A percentile compares a stretch with the other conserved stretches of the same genome.
Conservation (phyloP, 495 filamentous ascomycete genomes). For the Hyphodiscus hymeniophilus region DNA sequence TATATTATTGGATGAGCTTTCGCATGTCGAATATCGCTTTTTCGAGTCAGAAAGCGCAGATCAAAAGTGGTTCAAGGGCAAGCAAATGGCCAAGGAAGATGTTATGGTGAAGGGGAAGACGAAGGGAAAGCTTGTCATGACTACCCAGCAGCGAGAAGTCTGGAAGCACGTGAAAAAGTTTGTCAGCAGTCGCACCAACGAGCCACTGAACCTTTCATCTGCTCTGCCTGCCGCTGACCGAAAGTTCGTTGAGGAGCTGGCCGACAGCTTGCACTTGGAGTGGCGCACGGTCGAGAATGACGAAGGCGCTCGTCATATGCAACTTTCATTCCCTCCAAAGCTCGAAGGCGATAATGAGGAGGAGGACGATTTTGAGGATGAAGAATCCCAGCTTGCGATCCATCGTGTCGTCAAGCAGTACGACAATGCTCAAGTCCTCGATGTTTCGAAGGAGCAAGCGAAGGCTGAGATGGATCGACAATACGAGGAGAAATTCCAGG, state of each 20-base stretch:
- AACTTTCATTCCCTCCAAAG: slow-evolving; percentile 58
- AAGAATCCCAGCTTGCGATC: slow-evolving; percentile 77
- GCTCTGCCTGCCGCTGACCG: slow-evolving; percentile 78
- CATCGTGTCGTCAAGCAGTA: slow-evolving; percentile 79
- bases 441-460: slow-evolving; percentile 69
- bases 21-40: slow-evolving; percentile 77
- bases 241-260: slow-evolving; percentile 83
- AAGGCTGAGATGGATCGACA: slow-evolving; percentile 67
- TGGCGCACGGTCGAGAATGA: slow-evolving; percentile 78
- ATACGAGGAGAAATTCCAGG: slow-evolving; percentile 78
- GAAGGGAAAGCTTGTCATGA: slow-evolving; percentile 62
- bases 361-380: slow-evolving; percentile 61
- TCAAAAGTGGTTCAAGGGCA: slow-evolving; percentile 83
- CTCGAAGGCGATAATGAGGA: slow-evolving; percentile 45
- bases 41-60: slow-evolving; percentile 89
- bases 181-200: slow-evolving; percentile 50
- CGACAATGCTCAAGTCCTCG: slow-evolving; percentile 78
- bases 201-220: slow-evolving; percentile 60
- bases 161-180: slow-evolving; percentile 78
- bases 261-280: slow-evolving; percentile 68
- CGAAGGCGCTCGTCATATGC: slow-evolving; percentile 69
- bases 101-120: slow-evolving; percentile 50
- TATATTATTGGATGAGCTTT: slow-evolving; percentile 73
- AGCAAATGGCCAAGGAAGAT: slow-evolving; percentile 56
- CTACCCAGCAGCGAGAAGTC: slow-evolving; percentile 70